phyloP scores from a whole-genome alignment of 768 basidiomycete species.

The Jaapia argillacea region DNA sequence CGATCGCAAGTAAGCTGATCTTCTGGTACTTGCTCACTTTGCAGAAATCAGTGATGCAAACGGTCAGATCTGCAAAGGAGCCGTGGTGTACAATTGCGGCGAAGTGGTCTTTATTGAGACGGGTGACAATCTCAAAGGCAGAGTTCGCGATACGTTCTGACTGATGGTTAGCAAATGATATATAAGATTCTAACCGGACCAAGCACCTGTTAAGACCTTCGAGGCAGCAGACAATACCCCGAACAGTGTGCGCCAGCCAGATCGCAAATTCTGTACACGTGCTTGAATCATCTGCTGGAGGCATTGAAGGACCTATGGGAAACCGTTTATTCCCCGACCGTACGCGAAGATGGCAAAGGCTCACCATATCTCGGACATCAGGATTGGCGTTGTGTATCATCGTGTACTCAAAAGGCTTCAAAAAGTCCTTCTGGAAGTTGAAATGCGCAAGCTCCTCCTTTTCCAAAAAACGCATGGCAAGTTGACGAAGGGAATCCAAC shows the following conservation, averaged over 20 bases:
- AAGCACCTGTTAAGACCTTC: slow-evolving; percentile 76
- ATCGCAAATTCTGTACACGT: slow-evolving; percentile 87
- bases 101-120: slow-evolving; percentile 88
- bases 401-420: slow-evolving; percentile 96
- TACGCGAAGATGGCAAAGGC: slow-evolving; percentile 1
- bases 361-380: slow-evolving; percentile 92
- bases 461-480: slow-evolving; percentile 97
- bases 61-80: slow-evolving; percentile 90
- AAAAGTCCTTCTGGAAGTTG: slow-evolving; percentile 98
- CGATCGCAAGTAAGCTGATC: slow-evolving; percentile 91
- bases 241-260: slow-evolving; percentile 99
- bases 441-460: slow-evolving; percentile 98
- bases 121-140: slow-evolving; percentile 92
- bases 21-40: slow-evolving; percentile 99
- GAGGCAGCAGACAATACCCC: slow-evolving; percentile 96
- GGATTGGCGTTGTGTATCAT: slow-evolving; percentile 96
- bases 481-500: slow-evolving; percentile 88
- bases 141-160: slow-evolving; percentile 84
- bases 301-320: slow-evolving; percentile 95
- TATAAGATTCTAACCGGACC: background rate
- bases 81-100: slow-evolving; percentile 85
- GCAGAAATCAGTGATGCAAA: slow-evolving; percentile 98
- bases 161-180: background rate
- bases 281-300: slow-evolving; percentile 98
- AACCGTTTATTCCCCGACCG: too few relatives aligned